Conservation (phyloP, 2,329 filamentous ascomycete genomes). For the Pseudogymnoascus sp. region DNA sequence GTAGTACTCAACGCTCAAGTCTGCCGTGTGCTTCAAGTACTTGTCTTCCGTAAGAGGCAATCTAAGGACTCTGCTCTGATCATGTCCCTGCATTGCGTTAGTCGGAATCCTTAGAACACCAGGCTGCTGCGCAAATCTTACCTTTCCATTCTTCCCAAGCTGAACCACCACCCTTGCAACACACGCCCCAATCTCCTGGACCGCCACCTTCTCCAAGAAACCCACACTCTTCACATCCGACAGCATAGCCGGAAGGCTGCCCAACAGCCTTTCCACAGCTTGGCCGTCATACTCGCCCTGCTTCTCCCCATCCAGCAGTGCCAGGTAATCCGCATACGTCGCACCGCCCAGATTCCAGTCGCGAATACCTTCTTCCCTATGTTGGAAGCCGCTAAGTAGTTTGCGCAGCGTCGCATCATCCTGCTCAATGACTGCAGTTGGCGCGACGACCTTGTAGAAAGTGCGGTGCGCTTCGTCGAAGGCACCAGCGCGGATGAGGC, state of each 20-base stretch:
- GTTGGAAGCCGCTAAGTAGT: slow-evolving; percentile 64
- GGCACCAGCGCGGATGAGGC: slow-evolving; percentile 68
- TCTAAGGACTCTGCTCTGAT: slow-evolving; percentile 42
- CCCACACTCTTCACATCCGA: slow-evolving; percentile 25
- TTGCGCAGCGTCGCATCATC: slow-evolving; percentile 63
- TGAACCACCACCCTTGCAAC: slow-evolving; percentile 59
- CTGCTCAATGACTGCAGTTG: slow-evolving; percentile 70
- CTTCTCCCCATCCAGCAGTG: slow-evolving; percentile 38
- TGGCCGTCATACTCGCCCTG: slow-evolving; percentile 34
- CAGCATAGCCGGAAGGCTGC: slow-evolving; percentile 45
- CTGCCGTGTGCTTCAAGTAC: slow-evolving; percentile 59
- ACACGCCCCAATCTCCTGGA: slow-evolving; percentile 71
- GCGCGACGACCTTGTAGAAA: slow-evolving; percentile 72
- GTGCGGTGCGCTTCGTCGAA: slow-evolving; percentile 77
- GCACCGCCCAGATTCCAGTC: slow-evolving; percentile 75
- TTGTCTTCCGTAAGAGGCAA: slow-evolving; percentile 66
- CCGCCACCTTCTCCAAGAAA: slow-evolving; percentile 58
- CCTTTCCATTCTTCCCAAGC: slow-evolving; percentile 46
- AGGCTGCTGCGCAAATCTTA: slow-evolving; percentile 30
- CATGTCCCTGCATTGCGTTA: slow-evolving; percentile 31
- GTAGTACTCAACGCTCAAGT: slow-evolving; percentile 63
- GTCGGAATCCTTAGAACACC: slow-evolving; percentile 12
- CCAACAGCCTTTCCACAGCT: slow-evolving; percentile 48
- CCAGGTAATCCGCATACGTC: slow-evolving; percentile 61
- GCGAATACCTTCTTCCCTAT: slow-evolving; percentile 50